Percentiles rank a stretch among this genome's conserved stretches.
Conservation (phyloP, 192 early-diverging fungal species). For the Mortierella hygrophila region DNA sequence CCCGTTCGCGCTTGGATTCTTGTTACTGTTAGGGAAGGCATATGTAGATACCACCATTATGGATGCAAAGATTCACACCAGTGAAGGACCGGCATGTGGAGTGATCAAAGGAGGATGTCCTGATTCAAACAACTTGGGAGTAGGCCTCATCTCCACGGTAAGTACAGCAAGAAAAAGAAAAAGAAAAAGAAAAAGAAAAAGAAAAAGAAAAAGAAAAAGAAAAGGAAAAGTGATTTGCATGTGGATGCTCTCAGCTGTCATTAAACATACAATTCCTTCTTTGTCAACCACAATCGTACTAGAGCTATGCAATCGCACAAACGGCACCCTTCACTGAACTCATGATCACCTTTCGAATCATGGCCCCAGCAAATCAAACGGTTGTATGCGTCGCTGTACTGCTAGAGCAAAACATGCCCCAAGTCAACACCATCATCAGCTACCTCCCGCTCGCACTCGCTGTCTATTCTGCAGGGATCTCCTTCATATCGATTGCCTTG, state of each 20-base stretch:
- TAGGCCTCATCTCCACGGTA: conserved; percentile 30
- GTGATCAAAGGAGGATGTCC: conserved; percentile 31
- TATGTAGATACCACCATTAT: conserved; percentile 11
- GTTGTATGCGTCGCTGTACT: conserved; percentile 40
- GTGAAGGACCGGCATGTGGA: conserved; percentile 30
- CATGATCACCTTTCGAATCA: conserved; percentile 29
- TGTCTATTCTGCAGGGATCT: conserved; percentile 27
- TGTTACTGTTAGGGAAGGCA: conserved; percentile 18
- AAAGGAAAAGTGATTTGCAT: not conserved
- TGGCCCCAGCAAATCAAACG: conserved; percentile 8
- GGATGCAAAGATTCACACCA: conserved; percentile 19
- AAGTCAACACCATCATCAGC: conserved; percentile 33
- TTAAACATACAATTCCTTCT: not conserved
- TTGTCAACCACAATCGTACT: not conserved
- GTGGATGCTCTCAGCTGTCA: not conserved
- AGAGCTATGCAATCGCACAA: conserved; percentile 37
- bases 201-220: no score
- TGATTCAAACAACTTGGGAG: conserved; percentile 8
- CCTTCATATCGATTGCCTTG: conserved; percentile 32
- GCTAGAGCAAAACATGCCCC: conserved; percentile 28
- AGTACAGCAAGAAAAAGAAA: not conserved
- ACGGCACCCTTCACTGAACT: conserved; percentile 46
- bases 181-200: no score
- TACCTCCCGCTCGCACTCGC: conserved; percentile 45
- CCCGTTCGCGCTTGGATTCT: not conserved